Evolutionary conservation across 2,329 filamentous ascomycete species (phyloP).

Genomic region (Pyrenochaeta sp.): DNA sequence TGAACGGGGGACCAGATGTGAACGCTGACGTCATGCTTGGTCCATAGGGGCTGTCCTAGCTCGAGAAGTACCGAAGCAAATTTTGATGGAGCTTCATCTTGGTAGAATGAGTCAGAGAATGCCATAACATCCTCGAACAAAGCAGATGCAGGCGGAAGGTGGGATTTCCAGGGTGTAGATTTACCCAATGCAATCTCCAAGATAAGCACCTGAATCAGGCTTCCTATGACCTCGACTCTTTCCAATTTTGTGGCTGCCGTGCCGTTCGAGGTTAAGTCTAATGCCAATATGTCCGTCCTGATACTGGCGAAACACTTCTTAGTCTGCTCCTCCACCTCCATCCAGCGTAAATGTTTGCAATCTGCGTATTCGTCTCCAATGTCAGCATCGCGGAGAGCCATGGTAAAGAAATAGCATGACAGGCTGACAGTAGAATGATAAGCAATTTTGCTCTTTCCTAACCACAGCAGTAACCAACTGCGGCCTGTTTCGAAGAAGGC

Average conservation of each 20-base stretch:
- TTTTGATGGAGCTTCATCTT: not conserved
- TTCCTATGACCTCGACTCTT: slow-evolving; percentile 15
- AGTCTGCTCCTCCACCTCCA: slow-evolving; percentile 18
- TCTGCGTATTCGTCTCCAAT: slow-evolving; percentile 6
- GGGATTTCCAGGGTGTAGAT: slow-evolving; percentile 14
- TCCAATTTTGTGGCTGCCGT: slow-evolving; percentile 3
- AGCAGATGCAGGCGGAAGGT: slow-evolving; percentile 19
- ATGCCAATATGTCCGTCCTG: slow-evolving; percentile 10
- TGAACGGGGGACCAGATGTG: not conserved
- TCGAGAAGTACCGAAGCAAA: not conserved
- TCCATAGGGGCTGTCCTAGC: not conserved
- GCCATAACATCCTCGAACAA: not conserved
- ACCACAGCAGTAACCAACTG: slow-evolving; percentile 20
- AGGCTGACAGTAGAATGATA: slow-evolving; percentile 21
- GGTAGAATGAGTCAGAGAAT: not conserved
- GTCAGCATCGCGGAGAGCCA: slow-evolving; percentile 20
- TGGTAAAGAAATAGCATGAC: slow-evolving; percentile 22
- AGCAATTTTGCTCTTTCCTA: slow-evolving; percentile 19
- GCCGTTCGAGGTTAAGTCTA: not conserved
- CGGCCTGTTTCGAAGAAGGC: slow-evolving; percentile 22
- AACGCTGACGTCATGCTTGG: not conserved
- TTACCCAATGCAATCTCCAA: slow-evolving; percentile 24
- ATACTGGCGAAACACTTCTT: slow-evolving; percentile 19
- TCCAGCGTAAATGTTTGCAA: slow-evolving; percentile 22
- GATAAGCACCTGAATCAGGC: slow-evolving; percentile 19